Conservation (phyloP, 2,329 filamentous ascomycete genomes). For the Xylaria sp. region DNA sequence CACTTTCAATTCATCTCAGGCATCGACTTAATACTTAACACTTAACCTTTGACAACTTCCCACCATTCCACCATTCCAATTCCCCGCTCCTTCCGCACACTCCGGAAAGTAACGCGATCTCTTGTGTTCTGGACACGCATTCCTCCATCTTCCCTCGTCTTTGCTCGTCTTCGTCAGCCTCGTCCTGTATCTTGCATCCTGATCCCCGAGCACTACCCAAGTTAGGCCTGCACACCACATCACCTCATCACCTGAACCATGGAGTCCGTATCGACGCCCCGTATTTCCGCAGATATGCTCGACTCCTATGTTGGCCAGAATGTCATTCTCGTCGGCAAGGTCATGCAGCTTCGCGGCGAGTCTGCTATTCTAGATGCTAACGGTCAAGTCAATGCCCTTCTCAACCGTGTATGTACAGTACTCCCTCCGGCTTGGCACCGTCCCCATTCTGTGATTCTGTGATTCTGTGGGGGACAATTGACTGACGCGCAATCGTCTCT, state of each 20-base stretch:
- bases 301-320: constrained; percentile 74
- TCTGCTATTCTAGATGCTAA: constrained; percentile 80
- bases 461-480: not conserved
- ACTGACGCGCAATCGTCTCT: constrained; percentile 12
- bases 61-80: no score
- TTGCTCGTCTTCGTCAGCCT: no score
- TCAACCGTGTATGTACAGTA: constrained; percentile 76
- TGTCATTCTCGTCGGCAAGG: constrained; percentile 85
- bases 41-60: no score
- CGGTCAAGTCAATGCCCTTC: constrained; percentile 73
- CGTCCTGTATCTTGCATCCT: no score
- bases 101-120: no score
- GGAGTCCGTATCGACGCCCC: constrained; percentile 75
- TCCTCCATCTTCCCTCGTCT: no score
- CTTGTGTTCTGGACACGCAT: no score
- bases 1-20: no score
- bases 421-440: no score
- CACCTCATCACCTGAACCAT: constrained; percentile 61
- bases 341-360: constrained; percentile 81
- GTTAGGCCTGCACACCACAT: not conserved
- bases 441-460: not conserved
- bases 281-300: constrained; percentile 81
- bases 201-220: not conserved
- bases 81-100: no score
- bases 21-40: no score